Conservation (phyloP, 2,329 filamentous ascomycete species). For the Diaporthe australafricana region DNA sequence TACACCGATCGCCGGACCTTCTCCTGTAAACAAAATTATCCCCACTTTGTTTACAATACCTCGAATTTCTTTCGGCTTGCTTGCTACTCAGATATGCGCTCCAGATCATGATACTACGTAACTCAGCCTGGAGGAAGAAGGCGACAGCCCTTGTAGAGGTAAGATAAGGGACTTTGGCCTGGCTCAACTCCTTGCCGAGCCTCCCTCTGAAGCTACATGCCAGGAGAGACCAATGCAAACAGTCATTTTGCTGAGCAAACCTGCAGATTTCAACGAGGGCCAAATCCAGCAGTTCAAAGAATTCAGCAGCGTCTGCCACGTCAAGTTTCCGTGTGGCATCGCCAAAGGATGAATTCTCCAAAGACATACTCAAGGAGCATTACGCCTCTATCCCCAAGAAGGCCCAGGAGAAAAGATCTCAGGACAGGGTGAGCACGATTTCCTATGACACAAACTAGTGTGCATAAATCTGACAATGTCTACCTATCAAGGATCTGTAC, state of each 20-base stretch:
- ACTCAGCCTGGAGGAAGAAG: constrained; percentile 55
- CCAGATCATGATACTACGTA: constrained; percentile 54
- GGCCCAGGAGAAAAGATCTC: constrained; percentile 59
- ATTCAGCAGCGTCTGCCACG: constrained; percentile 39
- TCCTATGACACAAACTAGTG: constrained; percentile 26
- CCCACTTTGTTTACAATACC: not conserved
- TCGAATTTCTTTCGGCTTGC: not conserved
- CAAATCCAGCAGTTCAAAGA: constrained; percentile 31
- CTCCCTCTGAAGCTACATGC: not conserved
- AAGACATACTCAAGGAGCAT: constrained; percentile 44
- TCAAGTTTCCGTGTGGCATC: constrained; percentile 40
- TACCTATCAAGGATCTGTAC: constrained; percentile 76
- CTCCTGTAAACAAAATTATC: not conserved
- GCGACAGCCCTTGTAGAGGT: constrained; percentile 51
- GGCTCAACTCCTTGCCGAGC: not conserved
- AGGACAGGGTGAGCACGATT: constrained; percentile 57
- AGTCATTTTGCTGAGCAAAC: not conserved
- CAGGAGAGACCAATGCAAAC: not conserved
- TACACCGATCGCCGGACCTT: constrained; percentile 34
- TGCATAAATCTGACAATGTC: constrained; percentile 27
- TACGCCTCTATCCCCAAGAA: constrained; percentile 56
- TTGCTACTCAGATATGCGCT: constrained; percentile 32
- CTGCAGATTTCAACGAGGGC: constrained; percentile 26
- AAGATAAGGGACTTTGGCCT: constrained; percentile 37
- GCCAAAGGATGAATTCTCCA: constrained; percentile 43